Percentiles rank a stretch among this genome's conserved stretches.
These are phyloP conservation scores for Macrophomina pseudophaseolina DNA, from an alignment of 2,329 filamentous ascomycete species.

Conservation along the genomic window DNA sequence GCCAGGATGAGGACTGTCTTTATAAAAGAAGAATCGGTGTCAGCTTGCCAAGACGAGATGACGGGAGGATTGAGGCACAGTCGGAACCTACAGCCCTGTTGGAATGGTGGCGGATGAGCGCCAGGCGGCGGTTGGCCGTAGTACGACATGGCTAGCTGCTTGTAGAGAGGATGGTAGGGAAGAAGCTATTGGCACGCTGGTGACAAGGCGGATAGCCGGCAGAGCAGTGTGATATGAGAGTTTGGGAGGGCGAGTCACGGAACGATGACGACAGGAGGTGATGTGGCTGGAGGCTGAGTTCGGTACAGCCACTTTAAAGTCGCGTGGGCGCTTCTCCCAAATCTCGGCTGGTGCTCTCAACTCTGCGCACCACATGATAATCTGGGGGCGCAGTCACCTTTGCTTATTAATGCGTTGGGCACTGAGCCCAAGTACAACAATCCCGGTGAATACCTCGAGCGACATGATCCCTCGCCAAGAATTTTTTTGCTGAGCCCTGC, in stretches of 20 bases:
- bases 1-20: constrained; percentile 25
- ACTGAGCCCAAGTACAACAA: neutral
- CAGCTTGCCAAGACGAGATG: constrained; percentile 31
- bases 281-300: constrained; percentile 21
- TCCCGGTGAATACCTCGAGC: neutral
- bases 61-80: constrained; percentile 7
- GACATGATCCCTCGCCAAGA: neutral
- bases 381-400: constrained; percentile 3
- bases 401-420: neutral
- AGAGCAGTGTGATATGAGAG: neutral
- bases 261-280: constrained; percentile 17
- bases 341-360: neutral
- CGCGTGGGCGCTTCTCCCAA: neutral
- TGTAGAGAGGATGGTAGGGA: neutral
- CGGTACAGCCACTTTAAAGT: constrained; percentile 15
- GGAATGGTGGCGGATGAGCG: constrained; percentile 36
- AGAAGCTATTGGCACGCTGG: constrained; percentile 15
- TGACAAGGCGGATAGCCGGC: neutral
- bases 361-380: constrained; percentile 13
- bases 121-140: constrained; percentile 37
- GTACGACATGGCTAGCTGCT: constrained; percentile 33
- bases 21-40: constrained; percentile 11
- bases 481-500: neutral
- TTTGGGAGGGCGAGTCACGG: neutral
- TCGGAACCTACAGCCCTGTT: constrained; percentile 37